Base-by-base conservation (phyloP, 345 rosid species). In the Gossypium bickii region DNA sequence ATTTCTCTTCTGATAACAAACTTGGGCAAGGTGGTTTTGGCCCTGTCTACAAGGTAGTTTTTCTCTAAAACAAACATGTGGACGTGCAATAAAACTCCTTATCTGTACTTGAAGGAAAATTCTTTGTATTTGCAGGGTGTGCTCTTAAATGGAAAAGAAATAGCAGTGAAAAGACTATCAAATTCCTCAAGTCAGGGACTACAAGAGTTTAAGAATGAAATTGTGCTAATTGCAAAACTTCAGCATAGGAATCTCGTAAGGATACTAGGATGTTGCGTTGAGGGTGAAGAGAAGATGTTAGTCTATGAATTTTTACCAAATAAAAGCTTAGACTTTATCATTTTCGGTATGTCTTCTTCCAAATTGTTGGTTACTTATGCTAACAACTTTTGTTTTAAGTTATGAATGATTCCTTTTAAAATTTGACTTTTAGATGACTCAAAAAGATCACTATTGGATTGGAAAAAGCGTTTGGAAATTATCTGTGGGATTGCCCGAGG, bases 21-120 rank as follows among this genome's bases (percentile, higher is more conserved):
- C 96, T 90, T 53, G 89, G 96, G 72, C 80, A 87, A 74, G 92
- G 92, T 70, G 96, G 96, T 12, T 90, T 90, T 34, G 96, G 93
- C 53, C 56, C 86, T 0, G 91, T 90, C 47, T 90, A 89, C 53
- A 89, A 86, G 88, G 96, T 87, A 80, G 25, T 17, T 7, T 52
- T 4, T 20, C 64, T 52, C 3, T 5, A 57, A 27, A 22, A 22
- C 1, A 1, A 10, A 2, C 17, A 24, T 22, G 38, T 58, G 34
- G 9, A 24, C 56, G 8, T 22, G 55, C 38, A 20, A 22, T 45
- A 9, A 12, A 25, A 67, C 38, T 13, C 38, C 29, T 67, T 11
- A 4, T 43, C 1, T 6, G 3, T 58, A 11, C 38, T 58, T 58
- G 17, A 58, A 58, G 12, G 7, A 34, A 3, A 58, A 58, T 1